These are phyloP conservation scores for Homolaphlyctis polyrhiza DNA, from an alignment of 371 early-diverging fungal genomes.

Conservation along the genomic window DNA sequence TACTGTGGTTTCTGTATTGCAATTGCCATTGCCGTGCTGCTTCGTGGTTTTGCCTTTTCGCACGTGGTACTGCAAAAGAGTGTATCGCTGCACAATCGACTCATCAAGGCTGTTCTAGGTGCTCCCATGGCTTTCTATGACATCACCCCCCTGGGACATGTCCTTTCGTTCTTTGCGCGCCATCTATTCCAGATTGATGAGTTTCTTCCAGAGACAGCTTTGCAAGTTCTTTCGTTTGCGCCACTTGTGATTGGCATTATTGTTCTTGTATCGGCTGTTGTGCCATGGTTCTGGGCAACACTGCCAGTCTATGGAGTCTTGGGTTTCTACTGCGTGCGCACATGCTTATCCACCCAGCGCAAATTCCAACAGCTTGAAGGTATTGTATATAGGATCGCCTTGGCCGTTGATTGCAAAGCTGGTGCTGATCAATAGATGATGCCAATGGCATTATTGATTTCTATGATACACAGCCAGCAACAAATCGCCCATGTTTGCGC, in stretches of 20 bases:
- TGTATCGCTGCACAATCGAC: conserved; percentile 43
- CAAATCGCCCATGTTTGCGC: conserved; percentile 64
- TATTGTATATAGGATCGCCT: no score
- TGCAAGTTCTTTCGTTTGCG: conserved; percentile 50
- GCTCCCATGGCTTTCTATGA: conserved; percentile 93
- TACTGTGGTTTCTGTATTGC: conserved; percentile 38
- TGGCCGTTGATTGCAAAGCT: neutral
- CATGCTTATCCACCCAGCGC: conserved; percentile 41
- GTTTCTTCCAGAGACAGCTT: conserved; percentile 37
- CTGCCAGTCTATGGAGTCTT: conserved; percentile 35
- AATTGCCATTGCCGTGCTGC: conserved; percentile 41
- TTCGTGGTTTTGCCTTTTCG: conserved; percentile 41
- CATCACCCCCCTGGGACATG: conserved; percentile 83
- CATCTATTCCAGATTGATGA: conserved; percentile 85
- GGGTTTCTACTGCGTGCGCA: conserved; percentile 26
- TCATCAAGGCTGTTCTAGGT: conserved; percentile 38
- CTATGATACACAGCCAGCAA: conserved; percentile 40
- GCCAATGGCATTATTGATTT: conserved; percentile 1
- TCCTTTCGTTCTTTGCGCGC: conserved; percentile 82
- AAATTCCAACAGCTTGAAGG: conserved; percentile 49
- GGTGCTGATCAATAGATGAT: neutral
- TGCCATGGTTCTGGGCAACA: conserved; percentile 54
- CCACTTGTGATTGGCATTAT: conserved; percentile 56
- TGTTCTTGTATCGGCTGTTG: conserved; percentile 45
- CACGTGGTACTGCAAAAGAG: conserved; percentile 35